Percentiles rank a stretch among this genome's conserved stretches.
These are phyloP conservation scores for Asclepias syriaca DNA, from an alignment of 257 asterid genomes.

Conservation along the genomic window DNA sequence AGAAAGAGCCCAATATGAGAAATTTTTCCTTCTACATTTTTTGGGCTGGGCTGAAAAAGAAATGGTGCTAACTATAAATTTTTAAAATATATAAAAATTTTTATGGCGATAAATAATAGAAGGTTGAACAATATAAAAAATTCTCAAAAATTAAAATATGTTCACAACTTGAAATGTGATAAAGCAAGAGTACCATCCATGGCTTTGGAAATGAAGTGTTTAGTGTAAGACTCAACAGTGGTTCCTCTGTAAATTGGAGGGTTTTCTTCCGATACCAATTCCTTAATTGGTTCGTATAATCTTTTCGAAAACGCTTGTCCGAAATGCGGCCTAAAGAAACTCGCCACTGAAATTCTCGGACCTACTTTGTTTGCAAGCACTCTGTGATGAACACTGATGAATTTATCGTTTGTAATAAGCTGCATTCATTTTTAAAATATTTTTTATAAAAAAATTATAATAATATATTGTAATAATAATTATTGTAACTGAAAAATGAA, in stretches of 20 bases:
- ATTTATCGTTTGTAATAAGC: constrained; percentile 21
- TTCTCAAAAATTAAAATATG: too few relatives aligned
- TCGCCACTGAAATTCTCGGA: constrained; percentile 18
- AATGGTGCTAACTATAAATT: too few relatives aligned
- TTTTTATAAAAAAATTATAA: too few relatives aligned
- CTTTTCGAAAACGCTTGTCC: constrained; percentile 14
- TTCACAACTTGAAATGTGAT: constrained; percentile 9
- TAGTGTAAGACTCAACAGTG: constrained; percentile 7
- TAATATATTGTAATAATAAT: background rate
- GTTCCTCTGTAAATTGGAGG: constrained; percentile 8
- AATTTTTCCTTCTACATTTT: too few relatives aligned
- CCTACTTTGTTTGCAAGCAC: constrained; percentile 14
- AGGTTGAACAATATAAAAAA: too few relatives aligned
- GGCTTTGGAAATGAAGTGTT: constrained; percentile 6
- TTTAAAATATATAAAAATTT: too few relatives aligned
- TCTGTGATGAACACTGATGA: constrained; percentile 18
- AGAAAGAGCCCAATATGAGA: too few relatives aligned
- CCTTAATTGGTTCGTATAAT: constrained; percentile 6
- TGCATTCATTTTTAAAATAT: background rate
- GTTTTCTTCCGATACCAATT: constrained; percentile 15
- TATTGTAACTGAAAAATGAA: background rate
- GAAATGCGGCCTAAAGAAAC: constrained; percentile 8
- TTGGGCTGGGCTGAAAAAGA: too few relatives aligned
- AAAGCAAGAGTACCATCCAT: constrained; percentile 11
- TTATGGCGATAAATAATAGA: too few relatives aligned